Evolutionary conservation across 148 eudicot genomes (phyloP).

Genomic region (Fallopia convolvulus): DNA sequence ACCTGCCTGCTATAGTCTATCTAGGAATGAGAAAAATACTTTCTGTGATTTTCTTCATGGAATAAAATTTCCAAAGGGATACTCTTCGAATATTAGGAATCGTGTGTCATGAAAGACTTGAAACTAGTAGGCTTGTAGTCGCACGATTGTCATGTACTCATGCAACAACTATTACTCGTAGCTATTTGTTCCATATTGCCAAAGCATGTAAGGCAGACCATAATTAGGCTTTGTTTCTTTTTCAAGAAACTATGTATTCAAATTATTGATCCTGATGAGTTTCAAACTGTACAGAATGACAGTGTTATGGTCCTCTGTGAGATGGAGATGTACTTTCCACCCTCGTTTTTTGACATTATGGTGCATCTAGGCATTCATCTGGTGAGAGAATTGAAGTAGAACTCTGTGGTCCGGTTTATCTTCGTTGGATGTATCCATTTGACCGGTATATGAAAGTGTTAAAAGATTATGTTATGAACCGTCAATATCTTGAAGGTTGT

Average conservation of each 20-base stretch:
- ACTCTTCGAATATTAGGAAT: too few relatives aligned
- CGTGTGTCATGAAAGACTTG: background rate
- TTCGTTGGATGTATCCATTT: slow-evolving; percentile 1
- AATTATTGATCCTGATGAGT: background rate
- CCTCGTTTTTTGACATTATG: slow-evolving; percentile 17
- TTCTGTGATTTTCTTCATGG: too few relatives aligned
- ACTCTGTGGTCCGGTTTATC: background rate
- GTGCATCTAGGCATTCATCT: slow-evolving; percentile 14
- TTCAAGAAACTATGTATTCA: slow-evolving; percentile 8
- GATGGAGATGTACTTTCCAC: slow-evolving; percentile 18
- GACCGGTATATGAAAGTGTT: background rate
- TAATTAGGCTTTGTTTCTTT: slow-evolving; percentile 12
- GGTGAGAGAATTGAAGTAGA: slow-evolving; percentile 6
- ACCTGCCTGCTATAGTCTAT: background rate
- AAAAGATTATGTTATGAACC: slow-evolving; percentile 1
- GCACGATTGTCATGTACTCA: slow-evolving; percentile 18
- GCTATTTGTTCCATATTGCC: slow-evolving; percentile 12
- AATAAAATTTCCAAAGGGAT: too few relatives aligned
- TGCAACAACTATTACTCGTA: slow-evolving; percentile 11
- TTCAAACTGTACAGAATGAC: slow-evolving; percentile 8
- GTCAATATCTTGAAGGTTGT: slow-evolving; percentile 1
- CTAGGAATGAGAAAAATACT: background rate
- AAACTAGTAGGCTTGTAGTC: slow-evolving; percentile 12
- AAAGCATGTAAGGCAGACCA: slow-evolving; percentile 11
- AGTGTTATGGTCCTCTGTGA: slow-evolving; percentile 12